These are phyloP conservation scores for Gossypium rotundifolium DNA, from an alignment of 345 rosid genomes.

Conservation along the genomic window DNA sequence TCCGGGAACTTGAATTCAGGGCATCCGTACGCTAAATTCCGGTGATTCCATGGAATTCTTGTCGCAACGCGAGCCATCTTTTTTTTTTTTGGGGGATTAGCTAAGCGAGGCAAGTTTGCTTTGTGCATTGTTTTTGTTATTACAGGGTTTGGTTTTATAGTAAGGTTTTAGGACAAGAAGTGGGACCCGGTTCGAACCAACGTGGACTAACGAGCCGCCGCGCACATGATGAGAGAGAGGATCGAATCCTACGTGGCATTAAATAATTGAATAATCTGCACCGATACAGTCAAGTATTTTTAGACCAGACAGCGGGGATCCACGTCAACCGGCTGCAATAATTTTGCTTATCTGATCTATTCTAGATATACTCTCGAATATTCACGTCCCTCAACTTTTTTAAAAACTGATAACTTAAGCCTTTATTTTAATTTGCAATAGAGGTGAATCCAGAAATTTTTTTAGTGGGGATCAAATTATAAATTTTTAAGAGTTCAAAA, in stretches of 20 bases:
- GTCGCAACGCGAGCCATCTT: conserved; percentile 9
- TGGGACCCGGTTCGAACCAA: conserved; percentile 22
- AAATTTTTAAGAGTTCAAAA: too few species aligned
- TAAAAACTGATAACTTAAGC: too few species aligned
- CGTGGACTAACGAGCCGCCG: conserved; percentile 40
- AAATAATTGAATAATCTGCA: not conserved
- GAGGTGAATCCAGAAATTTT: too few species aligned
- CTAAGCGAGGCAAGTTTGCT: not conserved
- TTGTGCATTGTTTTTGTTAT: not conserved
- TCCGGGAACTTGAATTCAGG: conserved; percentile 15
- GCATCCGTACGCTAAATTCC: conserved; percentile 10
- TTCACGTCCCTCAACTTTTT: not conserved
- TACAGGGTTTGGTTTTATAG: conserved; percentile 15
- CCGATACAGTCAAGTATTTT: not conserved
- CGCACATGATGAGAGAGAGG: conserved; percentile 12
- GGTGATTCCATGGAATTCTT: conserved; percentile 12
- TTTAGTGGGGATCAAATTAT: too few species aligned
- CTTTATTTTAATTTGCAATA: too few species aligned
- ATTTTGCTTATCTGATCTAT: not conserved
- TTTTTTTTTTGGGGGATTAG: too few species aligned
- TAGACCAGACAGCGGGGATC: conserved; percentile 35
- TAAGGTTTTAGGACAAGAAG: not conserved
- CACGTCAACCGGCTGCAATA: conserved; percentile 30
- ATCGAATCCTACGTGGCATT: conserved; percentile 14
- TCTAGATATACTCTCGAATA: conserved; percentile 40